Conservation (phyloP, 768 basidiomycete genomes). For the Suillus alpinus region DNA sequence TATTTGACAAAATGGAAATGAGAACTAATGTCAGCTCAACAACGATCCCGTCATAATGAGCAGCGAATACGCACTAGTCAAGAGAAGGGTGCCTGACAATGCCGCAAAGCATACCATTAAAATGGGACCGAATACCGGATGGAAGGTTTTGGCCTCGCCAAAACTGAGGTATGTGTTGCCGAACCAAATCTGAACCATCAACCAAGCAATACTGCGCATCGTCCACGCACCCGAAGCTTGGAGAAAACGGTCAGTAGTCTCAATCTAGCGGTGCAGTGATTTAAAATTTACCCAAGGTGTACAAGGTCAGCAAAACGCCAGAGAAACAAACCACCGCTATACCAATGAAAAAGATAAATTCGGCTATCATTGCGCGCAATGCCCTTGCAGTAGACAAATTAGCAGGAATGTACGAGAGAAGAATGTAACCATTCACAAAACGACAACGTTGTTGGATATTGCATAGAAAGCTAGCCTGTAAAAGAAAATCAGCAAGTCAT, state of each 20-base stretch:
- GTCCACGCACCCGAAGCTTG: constrained; percentile 27
- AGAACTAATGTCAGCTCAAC: constrained; percentile 41
- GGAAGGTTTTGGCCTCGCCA: constrained; percentile 54
- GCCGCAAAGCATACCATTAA: constrained; percentile 81
- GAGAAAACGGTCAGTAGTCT: constrained; percentile 26
- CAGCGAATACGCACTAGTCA: constrained; percentile 60
- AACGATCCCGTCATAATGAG: constrained; percentile 1
- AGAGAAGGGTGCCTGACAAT: constrained; percentile 70
- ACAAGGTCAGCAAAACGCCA: constrained; percentile 60
- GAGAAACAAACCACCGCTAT: constrained; percentile 82
- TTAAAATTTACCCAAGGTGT: constrained; percentile 41
- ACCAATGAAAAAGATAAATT: constrained; percentile 76
- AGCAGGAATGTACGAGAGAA: constrained; percentile 5
- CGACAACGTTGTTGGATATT: constrained; percentile 73
- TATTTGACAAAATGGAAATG: constrained; percentile 89
- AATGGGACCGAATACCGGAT: constrained; percentile 71
- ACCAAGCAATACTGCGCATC: constrained; percentile 64
- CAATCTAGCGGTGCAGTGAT: not conserved
- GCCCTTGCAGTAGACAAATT: constrained; percentile 45
- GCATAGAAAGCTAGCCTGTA: constrained; percentile 74
- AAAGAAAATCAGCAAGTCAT: constrained; percentile 1
- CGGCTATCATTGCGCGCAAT: constrained; percentile 76
- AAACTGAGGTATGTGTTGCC: constrained; percentile 70
- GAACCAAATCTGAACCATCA: constrained; percentile 88
- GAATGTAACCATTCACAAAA: constrained; percentile 46